A percentile compares a stretch with the other conserved stretches of the same genome.
These are phyloP conservation scores for Solanum hybrid DNA, from an alignment of 305 asterid species.

Conservation along the genomic window DNA sequence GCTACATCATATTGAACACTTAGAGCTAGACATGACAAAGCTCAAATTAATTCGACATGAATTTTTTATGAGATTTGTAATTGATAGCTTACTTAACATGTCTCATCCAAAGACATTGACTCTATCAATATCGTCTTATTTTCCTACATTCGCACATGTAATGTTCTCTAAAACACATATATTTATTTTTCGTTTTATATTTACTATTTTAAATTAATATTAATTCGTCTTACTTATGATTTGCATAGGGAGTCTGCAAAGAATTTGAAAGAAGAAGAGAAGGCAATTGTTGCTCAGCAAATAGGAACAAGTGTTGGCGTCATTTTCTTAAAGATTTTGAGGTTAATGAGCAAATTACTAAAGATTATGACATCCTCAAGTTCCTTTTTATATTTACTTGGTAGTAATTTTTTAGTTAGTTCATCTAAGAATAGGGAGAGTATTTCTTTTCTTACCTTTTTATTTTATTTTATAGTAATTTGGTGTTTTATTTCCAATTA, in stretches of 20 bases:
- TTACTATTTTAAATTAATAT: background rate
- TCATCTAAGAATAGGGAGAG: background rate
- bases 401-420: background rate
- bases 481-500: background rate
- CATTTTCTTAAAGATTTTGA: background rate
- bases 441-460: background rate
- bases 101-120: background rate
- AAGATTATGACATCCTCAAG: background rate
- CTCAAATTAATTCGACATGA: background rate
- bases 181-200: background rate
- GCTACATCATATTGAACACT: background rate
- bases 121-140: background rate
- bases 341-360: background rate
- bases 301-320: background rate
- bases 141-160: background rate
- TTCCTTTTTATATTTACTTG: background rate
- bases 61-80: background rate
- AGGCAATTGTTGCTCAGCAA: background rate
- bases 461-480: background rate
- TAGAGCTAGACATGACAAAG: background rate
- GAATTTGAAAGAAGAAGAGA: background rate
- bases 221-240: background rate
- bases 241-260: background rate
- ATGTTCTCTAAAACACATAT: background rate
- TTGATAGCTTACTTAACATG: background rate